Conservation (phyloP, 1,139 yeast genomes). For the Yamadazyma triangularis region DNA sequence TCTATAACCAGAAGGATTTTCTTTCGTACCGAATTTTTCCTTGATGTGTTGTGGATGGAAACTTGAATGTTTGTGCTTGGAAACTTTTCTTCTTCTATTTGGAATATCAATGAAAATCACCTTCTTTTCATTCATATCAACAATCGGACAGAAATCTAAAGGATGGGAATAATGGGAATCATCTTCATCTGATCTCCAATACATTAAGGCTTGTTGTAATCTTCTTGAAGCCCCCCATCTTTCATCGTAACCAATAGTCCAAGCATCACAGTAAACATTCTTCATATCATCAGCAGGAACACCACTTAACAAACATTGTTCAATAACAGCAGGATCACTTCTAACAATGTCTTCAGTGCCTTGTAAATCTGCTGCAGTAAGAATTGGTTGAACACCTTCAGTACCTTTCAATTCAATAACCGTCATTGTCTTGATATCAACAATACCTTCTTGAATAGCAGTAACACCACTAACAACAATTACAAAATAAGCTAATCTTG, state of each 20-base stretch:
- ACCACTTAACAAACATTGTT: constrained; percentile 69
- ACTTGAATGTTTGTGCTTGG: constrained; percentile 62
- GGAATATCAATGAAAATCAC: constrained; percentile 75
- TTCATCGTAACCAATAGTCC: constrained; percentile 84
- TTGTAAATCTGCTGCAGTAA: constrained; percentile 65
- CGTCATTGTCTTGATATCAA: constrained; percentile 47
- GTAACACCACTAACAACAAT: constrained; percentile 54
- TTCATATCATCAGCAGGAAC: constrained; percentile 62
- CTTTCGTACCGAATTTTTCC: constrained; percentile 52
- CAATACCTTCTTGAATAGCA: constrained; percentile 68
- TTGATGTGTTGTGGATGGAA: constrained; percentile 63
- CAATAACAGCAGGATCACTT: constrained; percentile 63
- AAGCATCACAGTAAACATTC: constrained; percentile 75
- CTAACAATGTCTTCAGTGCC: constrained; percentile 63
- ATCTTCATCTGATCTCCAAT: constrained; percentile 72
- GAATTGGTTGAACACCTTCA: constrained; percentile 67
- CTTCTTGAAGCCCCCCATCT: constrained; percentile 76
- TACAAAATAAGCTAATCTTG: constrained; percentile 64
- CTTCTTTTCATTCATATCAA: constrained; percentile 65
- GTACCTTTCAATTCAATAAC: constrained; percentile 45
- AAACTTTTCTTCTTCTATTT: constrained; percentile 65
- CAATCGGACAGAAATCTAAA: constrained; percentile 77
- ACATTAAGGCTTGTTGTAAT: constrained; percentile 77
- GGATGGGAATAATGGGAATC: constrained; percentile 84
- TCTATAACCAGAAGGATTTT: constrained; percentile 53